Evolutionary conservation across 352 stramenopile genomes (phyloP).

Genomic region (Globisporangium polare): DNA sequence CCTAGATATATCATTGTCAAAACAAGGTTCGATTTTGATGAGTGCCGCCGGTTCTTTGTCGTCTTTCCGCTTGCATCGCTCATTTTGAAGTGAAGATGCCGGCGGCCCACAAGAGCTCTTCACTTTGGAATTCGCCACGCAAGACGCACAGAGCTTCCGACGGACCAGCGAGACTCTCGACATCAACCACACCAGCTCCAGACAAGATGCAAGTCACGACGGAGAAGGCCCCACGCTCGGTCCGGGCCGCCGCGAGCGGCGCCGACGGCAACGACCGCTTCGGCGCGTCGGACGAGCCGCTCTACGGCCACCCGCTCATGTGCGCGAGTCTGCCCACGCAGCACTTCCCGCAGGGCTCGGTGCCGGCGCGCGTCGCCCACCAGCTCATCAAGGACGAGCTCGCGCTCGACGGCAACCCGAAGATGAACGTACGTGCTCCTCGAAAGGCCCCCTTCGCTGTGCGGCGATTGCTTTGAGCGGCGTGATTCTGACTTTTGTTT

Average conservation of each 20-base stretch:
- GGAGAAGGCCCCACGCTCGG: constrained; percentile 17
- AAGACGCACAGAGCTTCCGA: constrained; percentile 2
- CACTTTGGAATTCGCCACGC: constrained; percentile 12
- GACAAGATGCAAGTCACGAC: constrained; percentile 36
- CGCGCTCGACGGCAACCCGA: constrained; percentile 85
- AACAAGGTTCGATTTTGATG: background rate
- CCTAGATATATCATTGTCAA: too few relatives aligned
- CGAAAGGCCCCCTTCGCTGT: too few relatives aligned
- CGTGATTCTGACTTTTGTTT: too few relatives aligned
- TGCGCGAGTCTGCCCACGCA: constrained; percentile 56
- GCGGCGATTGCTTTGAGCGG: too few relatives aligned
- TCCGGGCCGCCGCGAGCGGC: constrained; percentile 14
- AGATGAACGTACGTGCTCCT: constrained; percentile 92
- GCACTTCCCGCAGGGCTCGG: constrained; percentile 53
- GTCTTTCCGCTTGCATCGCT: background rate
- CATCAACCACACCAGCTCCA: background rate
- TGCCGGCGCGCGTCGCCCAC: constrained; percentile 79
- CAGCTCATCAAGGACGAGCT: constrained; percentile 90
- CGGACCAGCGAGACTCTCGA: background rate
- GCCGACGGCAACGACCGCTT: constrained; percentile 14
- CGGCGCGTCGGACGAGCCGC: constrained; percentile 28
- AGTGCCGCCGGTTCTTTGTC: background rate
- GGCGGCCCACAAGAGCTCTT: background rate
- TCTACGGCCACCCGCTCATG: constrained; percentile 86
- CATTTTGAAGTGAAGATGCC: background rate